A percentile compares a stretch with the other conserved stretches of the same genome.
Conservation (phyloP, 495 filamentous ascomycete species). For the Daldinia childiae region DNA sequence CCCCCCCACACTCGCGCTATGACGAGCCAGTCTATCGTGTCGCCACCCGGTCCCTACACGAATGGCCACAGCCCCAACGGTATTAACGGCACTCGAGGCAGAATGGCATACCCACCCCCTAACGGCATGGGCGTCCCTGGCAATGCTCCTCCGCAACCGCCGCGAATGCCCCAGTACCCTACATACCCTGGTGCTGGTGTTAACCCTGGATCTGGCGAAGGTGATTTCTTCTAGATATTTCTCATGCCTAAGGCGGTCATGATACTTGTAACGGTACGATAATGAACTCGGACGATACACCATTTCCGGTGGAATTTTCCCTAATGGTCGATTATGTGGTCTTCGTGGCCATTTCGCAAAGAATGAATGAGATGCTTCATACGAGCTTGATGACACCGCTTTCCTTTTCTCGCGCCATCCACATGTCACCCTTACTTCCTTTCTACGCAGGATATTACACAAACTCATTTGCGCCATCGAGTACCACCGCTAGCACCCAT, state of each 20-base stretch:
- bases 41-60: constrained; percentile 34
- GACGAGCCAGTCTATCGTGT: constrained; percentile 45
- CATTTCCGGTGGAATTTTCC: constrained; percentile 35
- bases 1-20: constrained; percentile 47
- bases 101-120: constrained; percentile 43
- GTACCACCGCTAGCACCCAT: constrained; percentile 27
- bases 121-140: constrained; percentile 30
- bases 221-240: constrained; percentile 45
- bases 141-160: constrained; percentile 40
- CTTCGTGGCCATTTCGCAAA: constrained; percentile 29
- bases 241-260: constrained; percentile 15
- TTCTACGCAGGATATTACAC: constrained; percentile 27
- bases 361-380: constrained; percentile 46
- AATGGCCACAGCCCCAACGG: constrained; percentile 36
- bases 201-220: constrained; percentile 36
- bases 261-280: constrained; percentile 49
- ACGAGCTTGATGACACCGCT: constrained; percentile 47
- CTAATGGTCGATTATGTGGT: constrained; percentile 33
- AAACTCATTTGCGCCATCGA: constrained; percentile 30
- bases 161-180: constrained; percentile 35
- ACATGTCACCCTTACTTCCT: constrained; percentile 18
- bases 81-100: constrained; percentile 39
- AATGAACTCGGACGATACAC: constrained; percentile 41
- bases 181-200: constrained; percentile 39
- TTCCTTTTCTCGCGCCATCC: constrained; percentile 29